Base-by-base conservation (phyloP, 1,284 basidiomycete genomes). In the Austroboletus niveus region DNA sequence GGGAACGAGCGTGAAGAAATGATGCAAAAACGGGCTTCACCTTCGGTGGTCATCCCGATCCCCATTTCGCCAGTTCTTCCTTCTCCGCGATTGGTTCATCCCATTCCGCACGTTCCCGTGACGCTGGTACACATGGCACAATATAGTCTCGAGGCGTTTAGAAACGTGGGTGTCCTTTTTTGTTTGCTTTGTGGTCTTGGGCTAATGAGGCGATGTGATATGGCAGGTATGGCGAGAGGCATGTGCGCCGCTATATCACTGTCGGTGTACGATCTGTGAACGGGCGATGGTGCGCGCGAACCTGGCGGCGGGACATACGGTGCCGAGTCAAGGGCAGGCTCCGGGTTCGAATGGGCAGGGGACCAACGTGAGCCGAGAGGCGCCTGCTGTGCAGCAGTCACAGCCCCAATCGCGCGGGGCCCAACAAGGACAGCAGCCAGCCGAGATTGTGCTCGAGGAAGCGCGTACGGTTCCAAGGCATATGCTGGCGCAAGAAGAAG, bases 221-320 rank as follows among this genome's bases (percentile, higher is more conserved):
- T 6, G 24, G 32, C 56, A 87, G 85, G 75, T 79, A 10, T 89
- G 87, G 87, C 75, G 84, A 45, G 86, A 89, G 55, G 86, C 85
- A 0, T 86, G 83, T 64, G 72, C 78, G 1, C 84, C 84, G 0
- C 58, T 89, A 24, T 89, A 84, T 62, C 80, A 85, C 42, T 89
- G 87, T 61, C 75, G 78, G 40, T 89, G 87, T 64, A 74, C 73
- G 15, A 81, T 89, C 32, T 89, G 87, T 64, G 80, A 84, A 53
- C 80, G 87, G 32, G 80, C 85, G 5, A 76, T 80, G 62, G 61
- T 76, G 20, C 73, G 72, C 47, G 65, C 65, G 5, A 69, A 66
- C 45, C 48, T 57, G 34, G 65, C 57, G 24, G 59, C 61, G 42
- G 66, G 66, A 11, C 66, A 69, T 46, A 56, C 57, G 27, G 63